Evolutionary conservation across 345 rosid species (phyloP).

Genomic region (Gossypium herbaceum): DNA sequence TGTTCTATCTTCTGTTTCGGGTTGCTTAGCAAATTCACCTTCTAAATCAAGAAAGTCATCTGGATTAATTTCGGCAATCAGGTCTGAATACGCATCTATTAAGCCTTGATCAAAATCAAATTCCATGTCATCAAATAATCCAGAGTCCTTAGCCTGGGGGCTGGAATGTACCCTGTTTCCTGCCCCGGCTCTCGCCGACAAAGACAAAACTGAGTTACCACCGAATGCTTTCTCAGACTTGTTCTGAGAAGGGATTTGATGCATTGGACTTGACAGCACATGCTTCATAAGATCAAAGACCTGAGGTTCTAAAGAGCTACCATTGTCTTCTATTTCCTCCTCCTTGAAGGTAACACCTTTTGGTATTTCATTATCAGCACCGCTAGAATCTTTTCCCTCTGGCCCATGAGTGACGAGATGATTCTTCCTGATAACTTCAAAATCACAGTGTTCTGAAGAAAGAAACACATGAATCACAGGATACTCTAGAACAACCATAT

Average conservation of each 20-base stretch:
- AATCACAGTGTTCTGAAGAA: constrained; percentile 53
- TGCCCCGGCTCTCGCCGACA: constrained; percentile 11
- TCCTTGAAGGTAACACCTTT: constrained; percentile 51
- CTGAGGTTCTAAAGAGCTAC: constrained; percentile 34
- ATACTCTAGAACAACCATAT: constrained; percentile 60
- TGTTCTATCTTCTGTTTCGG: constrained; percentile 27
- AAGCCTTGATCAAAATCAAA: constrained; percentile 66
- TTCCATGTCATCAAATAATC: constrained; percentile 31
- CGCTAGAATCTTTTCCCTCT: constrained; percentile 24
- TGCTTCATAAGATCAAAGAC: constrained; percentile 41
- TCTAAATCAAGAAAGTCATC: constrained; percentile 69
- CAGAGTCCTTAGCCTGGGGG: constrained; percentile 11
- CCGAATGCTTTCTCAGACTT: constrained; percentile 20
- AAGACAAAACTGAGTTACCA: constrained; percentile 16
- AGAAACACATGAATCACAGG: constrained; percentile 86
- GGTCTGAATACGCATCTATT: constrained; percentile 60
- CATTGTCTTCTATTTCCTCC: constrained; percentile 66
- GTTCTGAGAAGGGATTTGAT: constrained; percentile 17
- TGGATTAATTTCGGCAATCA: constrained; percentile 59
- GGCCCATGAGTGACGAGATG: constrained; percentile 16
- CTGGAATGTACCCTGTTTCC: constrained; percentile 13
- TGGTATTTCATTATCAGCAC: constrained; percentile 27
- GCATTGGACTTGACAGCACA: constrained; percentile 21
- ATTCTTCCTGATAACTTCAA: constrained; percentile 51
- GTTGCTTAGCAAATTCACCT: constrained; percentile 40